A percentile compares a stretch with the other conserved stretches of the same genome.
phyloP scores from a whole-genome alignment of 2,329 filamentous ascomycete species.

The Penicillium sp. region DNA sequence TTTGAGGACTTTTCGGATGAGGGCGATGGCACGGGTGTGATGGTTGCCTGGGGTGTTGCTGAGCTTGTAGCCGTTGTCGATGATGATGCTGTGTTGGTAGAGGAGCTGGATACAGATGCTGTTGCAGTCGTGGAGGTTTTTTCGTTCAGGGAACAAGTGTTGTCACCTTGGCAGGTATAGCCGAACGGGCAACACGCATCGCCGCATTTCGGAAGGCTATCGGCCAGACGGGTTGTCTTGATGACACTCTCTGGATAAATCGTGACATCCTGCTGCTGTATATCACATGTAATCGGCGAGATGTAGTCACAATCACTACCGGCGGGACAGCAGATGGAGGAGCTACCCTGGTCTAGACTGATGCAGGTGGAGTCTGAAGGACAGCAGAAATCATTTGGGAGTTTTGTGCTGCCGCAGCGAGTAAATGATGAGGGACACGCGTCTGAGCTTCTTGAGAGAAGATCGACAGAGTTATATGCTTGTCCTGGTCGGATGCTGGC shows the following conservation, averaged over 20 bases:
- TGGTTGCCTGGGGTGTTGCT: conserved; percentile 17
- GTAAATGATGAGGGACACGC: conserved; percentile 34
- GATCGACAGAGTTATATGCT: conserved; percentile 13
- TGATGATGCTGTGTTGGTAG: conserved; percentile 11
- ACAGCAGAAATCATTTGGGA: conserved; percentile 47
- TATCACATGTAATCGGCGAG: conserved; percentile 43
- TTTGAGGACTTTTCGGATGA: conserved; percentile 18
- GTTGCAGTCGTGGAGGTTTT: conserved; percentile 20
- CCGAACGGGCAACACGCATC: conserved; percentile 47
- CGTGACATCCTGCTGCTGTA: conserved; percentile 42
- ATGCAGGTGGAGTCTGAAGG: conserved; percentile 41
- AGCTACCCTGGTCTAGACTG: conserved; percentile 41
- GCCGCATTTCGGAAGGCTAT: conserved; percentile 43
- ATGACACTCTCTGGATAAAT: conserved; percentile 36
- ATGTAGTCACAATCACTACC: conserved; percentile 43
- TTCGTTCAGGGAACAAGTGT: conserved; percentile 29
- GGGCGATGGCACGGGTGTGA: conserved; percentile 23
- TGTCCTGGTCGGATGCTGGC: conserved; percentile 21
- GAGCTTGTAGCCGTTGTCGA: conserved; percentile 15
- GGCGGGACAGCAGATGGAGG: conserved; percentile 48
- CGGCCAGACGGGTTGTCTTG: conserved; percentile 43
- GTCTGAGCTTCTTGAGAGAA: conserved; percentile 25
- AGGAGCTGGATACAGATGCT: conserved; percentile 5
- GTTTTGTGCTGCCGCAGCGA: conserved; percentile 35
- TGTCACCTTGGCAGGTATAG: conserved; percentile 41